Conservation (phyloP, 2,329 filamentous ascomycete species). For the Cladosporium cucumerinum region DNA sequence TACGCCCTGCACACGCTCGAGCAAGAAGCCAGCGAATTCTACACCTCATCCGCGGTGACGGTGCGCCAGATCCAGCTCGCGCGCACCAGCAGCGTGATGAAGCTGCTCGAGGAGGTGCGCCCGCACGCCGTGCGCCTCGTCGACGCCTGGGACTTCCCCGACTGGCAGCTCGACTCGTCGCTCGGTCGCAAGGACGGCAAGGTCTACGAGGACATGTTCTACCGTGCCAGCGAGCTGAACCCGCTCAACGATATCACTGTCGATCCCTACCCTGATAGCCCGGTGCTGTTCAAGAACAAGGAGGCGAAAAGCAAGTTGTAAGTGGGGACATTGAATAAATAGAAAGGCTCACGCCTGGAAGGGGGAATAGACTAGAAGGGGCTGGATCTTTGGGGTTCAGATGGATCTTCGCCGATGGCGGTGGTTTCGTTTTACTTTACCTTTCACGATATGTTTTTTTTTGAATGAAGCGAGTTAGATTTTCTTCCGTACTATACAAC, state of each 20-base stretch:
- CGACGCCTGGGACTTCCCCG: constrained; percentile 72
- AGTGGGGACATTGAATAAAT: not conserved
- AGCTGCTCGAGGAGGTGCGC: constrained; percentile 66
- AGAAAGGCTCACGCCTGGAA: constrained; percentile 4
- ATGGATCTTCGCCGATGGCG: not conserved
- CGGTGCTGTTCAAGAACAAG: constrained; percentile 60
- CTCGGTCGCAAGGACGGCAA: constrained; percentile 69
- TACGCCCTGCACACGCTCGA: constrained; percentile 65
- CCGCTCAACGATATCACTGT: constrained; percentile 69
- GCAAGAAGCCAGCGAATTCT: constrained; percentile 68
- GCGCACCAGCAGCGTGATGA: constrained; percentile 64
- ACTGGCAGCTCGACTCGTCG: constrained; percentile 72
- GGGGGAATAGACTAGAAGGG: not conserved
- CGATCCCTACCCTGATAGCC: constrained; percentile 66
- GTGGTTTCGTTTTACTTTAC: not conserved
- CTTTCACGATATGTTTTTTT: not conserved
- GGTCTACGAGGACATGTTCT: constrained; percentile 75
- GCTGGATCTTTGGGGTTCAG: not conserved
- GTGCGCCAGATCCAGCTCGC: constrained; percentile 70
- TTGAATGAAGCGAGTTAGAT: not conserved
- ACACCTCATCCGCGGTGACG: constrained; percentile 64
- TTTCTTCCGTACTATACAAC: not conserved
- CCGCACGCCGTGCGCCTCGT: constrained; percentile 70
- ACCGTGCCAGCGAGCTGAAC: constrained; percentile 67
- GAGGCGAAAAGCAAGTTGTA: constrained; percentile 42